Percentiles rank a stretch among this genome's conserved stretches.
phyloP scores from a whole-genome alignment of 176 grass and related monocot genomes.

The Bromus sterilis region DNA sequence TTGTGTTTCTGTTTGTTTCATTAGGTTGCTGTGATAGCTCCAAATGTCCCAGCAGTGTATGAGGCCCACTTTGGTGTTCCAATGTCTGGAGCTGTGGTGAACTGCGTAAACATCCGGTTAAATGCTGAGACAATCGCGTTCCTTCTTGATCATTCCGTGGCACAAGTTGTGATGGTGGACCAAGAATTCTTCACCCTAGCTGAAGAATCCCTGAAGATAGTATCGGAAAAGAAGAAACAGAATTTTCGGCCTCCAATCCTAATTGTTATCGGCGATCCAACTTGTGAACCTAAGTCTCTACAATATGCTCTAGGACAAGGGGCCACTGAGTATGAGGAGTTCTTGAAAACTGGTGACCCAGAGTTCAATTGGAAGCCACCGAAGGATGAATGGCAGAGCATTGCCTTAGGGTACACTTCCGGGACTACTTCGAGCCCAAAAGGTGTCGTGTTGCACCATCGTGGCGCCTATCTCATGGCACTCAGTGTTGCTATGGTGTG shows the following conservation, averaged over 20 bases:
- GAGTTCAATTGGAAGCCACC: conserved; percentile 70
- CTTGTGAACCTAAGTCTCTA: conserved; percentile 43
- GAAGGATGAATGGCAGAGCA: conserved; percentile 92
- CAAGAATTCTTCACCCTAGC: conserved; percentile 83
- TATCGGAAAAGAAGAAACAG: conserved; percentile 51
- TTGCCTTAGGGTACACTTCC: conserved; percentile 81
- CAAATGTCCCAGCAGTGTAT: conserved; percentile 78
- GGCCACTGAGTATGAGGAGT: conserved; percentile 72
- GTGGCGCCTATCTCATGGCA: conserved; percentile 87
- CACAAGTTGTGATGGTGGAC: conserved; percentile 79
- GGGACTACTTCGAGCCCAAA: conserved; percentile 92
- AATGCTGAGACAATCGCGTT: conserved; percentile 73
- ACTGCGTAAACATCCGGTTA: conserved; percentile 67
- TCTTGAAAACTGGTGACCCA: conserved; percentile 64
- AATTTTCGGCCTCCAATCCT: conserved; percentile 52
- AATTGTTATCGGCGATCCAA: conserved; percentile 55
- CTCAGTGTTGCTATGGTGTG: conserved; percentile 66
- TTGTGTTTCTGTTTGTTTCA: background rate
- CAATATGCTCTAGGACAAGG: conserved; percentile 62
- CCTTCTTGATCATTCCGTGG: conserved; percentile 68
- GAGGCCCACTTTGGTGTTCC: conserved; percentile 91
- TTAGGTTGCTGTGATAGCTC: conserved; percentile 87
- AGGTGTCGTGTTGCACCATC: conserved; percentile 78
- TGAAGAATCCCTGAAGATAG: conserved; percentile 63
- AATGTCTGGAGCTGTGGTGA: conserved; percentile 83